Evolutionary conservation across 257 asterid species (phyloP), one percentile per base, ranked within the genome.

Genomic region (Ehretia macrophylla): DNA sequence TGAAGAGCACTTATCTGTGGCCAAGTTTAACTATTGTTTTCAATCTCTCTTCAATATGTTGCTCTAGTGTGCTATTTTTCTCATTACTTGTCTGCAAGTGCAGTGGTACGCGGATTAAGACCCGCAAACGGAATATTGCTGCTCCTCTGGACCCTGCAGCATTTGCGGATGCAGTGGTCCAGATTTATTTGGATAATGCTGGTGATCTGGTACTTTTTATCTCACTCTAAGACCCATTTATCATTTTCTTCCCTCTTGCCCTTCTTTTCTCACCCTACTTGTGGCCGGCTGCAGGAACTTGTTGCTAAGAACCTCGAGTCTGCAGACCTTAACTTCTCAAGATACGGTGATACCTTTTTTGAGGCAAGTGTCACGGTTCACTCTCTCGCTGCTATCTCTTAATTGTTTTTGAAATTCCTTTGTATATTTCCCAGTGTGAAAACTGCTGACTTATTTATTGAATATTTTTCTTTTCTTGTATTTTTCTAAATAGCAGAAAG

Each of bases 41-140:
- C 35, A 27, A 27, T 27, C 6, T 27, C 35, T 27, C 35, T 27
- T 27, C 35, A 14, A 42, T 3, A 42, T 42, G 12, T 38, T 38
- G 6, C 1, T 9, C 12, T 42, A 10, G 47, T 14, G 3, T 42
- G 47, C 47, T 9, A 1, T 42, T 42, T 6, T 42, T 42, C 12
- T 42, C 16, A 10, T 4, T 45, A 1, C 5, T 14, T 45, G 50
- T 45, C n/a, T 17, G 4, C 50, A 45, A 14, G 17, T 45, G 16
- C 86, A 92, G 97, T 84, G 99, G 99, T 53, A 83, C 96, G 99
- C 99, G 99, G 99, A 92, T 92, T 81, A 88, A 92, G 99, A 88
- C 99, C 99, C 99, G 97, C 99, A 92, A 92, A 81, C 94, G 97
- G 91, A 92, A 92, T 75, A 92, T 92, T 61, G 86, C 99, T 17